These are phyloP conservation scores for Paecilomyces sp. DNA, from an alignment of 2,329 filamentous ascomycete genomes.

Conservation along the genomic window DNA sequence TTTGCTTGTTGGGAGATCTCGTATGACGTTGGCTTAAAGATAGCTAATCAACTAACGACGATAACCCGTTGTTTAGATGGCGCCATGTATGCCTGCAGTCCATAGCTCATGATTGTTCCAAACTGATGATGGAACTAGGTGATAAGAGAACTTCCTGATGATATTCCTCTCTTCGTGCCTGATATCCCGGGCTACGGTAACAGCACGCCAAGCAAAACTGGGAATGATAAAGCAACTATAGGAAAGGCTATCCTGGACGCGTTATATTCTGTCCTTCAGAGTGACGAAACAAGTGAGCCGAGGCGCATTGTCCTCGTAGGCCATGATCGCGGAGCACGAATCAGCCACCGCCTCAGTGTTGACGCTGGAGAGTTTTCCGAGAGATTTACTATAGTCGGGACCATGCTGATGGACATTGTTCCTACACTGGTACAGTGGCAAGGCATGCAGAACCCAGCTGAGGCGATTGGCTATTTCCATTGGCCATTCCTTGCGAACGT, in stretches of 20 bases:
- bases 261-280: background rate
- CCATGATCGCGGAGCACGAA: conserved; percentile 45
- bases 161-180: conserved; percentile 40
- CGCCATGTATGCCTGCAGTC: background rate
- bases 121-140: conserved; percentile 16
- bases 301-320: conserved; percentile 37
- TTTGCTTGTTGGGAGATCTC: background rate
- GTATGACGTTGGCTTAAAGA: background rate
- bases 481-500: conserved; percentile 46
- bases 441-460: conserved; percentile 30
- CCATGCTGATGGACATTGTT: conserved; percentile 43
- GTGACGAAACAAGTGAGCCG: background rate
- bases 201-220: conserved; percentile 24
- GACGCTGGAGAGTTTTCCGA: conserved; percentile 21
- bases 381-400: conserved; percentile 30
- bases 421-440: conserved; percentile 42
- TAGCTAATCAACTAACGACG: background rate
- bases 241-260: conserved; percentile 9
- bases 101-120: background rate
- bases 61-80: background rate
- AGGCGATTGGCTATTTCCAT: conserved; percentile 39
- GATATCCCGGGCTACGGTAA: conserved; percentile 44
- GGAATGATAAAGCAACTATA: conserved; percentile 8
- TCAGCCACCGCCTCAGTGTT: conserved; percentile 44
- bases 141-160: conserved; percentile 28